phyloP scores from a whole-genome alignment of 345 rosid species.

The Acer campestre region DNA sequence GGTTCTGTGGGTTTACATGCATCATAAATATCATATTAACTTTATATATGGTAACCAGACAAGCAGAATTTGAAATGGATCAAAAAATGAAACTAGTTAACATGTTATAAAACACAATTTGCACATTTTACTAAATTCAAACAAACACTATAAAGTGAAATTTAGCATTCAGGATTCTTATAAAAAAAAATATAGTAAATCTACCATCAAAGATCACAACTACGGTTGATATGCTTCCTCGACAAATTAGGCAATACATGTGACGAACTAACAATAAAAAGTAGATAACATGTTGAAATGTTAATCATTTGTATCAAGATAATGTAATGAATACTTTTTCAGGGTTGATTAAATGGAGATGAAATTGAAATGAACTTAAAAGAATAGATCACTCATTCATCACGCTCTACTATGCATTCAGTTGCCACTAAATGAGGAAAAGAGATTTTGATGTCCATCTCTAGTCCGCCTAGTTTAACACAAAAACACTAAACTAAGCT shows the following conservation, averaged over 20 bases:
- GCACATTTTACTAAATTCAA: conserved; percentile 1
- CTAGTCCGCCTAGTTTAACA: no score
- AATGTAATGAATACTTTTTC: not conserved
- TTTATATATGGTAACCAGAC: not conserved
- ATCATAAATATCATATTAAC: not conserved
- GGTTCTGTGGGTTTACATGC: not conserved
- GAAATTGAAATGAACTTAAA: no score
- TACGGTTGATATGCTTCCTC: no score
- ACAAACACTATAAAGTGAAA: not conserved
- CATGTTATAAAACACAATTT: not conserved
- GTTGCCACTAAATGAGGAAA: no score
- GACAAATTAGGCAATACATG: not conserved
- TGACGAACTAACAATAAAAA: no score
- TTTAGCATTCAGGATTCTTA: not conserved
- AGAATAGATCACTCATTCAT: no score
- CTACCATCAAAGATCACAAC: not conserved
- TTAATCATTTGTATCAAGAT: not conserved
- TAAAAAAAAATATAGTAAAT: not conserved
- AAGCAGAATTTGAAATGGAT: not conserved
- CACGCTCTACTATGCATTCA: no score
- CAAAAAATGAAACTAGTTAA: not conserved
- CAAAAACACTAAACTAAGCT: no score
- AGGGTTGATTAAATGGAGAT: no score
- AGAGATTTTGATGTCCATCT: no score
- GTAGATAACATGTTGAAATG: not conserved